These are phyloP conservation scores for Beauveria rudraprayagi DNA, from an alignment of 2,329 filamentous ascomycete genomes.

Conservation along the genomic window DNA sequence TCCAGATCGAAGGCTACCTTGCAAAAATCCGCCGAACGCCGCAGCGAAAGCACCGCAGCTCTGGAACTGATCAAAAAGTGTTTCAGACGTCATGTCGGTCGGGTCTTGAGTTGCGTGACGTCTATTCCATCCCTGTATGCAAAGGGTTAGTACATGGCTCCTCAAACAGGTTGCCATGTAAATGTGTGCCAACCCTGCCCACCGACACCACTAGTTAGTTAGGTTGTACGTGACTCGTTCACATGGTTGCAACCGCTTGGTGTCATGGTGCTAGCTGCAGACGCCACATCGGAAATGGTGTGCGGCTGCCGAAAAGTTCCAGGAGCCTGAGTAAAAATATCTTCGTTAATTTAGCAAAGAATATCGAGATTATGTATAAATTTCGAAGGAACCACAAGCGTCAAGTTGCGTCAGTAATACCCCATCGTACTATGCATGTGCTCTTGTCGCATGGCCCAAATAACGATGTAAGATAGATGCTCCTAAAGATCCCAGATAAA, in stretches of 20 bases:
- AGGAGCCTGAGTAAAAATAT: background rate
- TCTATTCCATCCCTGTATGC: background rate
- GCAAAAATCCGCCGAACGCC: background rate
- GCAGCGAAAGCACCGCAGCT: background rate
- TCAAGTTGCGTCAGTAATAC: background rate
- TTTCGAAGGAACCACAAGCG: background rate
- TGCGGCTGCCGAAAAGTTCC: background rate
- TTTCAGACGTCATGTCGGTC: background rate
- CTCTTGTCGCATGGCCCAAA: background rate
- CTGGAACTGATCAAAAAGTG: background rate
- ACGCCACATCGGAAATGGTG: background rate
- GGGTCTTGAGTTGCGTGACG: background rate
- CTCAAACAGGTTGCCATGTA: background rate
- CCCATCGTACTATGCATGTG: background rate
- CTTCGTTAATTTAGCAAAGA: background rate
- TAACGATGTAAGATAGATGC: background rate
- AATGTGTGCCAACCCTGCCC: background rate
- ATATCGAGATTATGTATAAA: background rate
- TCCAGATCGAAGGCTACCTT: background rate
- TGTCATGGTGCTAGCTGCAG: background rate
- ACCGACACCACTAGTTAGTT: background rate
- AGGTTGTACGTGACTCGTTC: conserved; percentile 1
- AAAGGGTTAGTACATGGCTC: background rate
- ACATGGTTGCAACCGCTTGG: conserved; percentile 1
- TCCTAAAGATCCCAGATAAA: background rate